Conservation (phyloP, 768 basidiomycete genomes). For the Leccinum subgranulosum region DNA sequence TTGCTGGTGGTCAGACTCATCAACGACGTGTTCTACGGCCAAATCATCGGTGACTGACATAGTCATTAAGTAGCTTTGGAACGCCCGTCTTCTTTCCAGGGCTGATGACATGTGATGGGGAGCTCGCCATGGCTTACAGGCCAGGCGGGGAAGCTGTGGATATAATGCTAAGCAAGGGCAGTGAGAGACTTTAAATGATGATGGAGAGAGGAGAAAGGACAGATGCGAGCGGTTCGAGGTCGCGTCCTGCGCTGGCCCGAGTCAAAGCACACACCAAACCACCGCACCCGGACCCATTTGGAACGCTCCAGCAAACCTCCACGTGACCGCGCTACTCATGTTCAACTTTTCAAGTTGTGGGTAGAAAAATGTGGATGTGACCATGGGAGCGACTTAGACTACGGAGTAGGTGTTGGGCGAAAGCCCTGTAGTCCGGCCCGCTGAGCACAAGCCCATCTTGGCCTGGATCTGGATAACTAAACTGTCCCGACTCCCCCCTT, state of each 20-base stretch:
- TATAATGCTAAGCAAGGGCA: background rate
- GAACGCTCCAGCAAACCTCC: slow-evolving; percentile 20
- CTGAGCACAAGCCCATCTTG: too few species aligned
- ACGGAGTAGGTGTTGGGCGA: too few species aligned
- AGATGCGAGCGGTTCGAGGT: slow-evolving; percentile 19
- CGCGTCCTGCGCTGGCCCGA: slow-evolving; percentile 37
- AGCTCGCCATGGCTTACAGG: slow-evolving; percentile 21
- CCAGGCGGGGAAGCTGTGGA: background rate
- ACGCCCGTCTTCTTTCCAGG: slow-evolving; percentile 31
- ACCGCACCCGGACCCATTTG: slow-evolving; percentile 29
- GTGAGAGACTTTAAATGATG: slow-evolving; percentile 5
- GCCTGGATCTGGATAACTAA: too few species aligned
- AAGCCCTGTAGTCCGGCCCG: too few species aligned
- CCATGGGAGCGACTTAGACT: too few species aligned
- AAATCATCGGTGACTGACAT: slow-evolving; percentile 38
- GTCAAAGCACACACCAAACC: slow-evolving; percentile 19
- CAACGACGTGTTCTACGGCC: slow-evolving; percentile 1
- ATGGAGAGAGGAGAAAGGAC: slow-evolving; percentile 10
- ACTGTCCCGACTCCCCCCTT: too few species aligned
- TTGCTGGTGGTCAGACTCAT: slow-evolving; percentile 55
- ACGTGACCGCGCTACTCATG: slow-evolving; percentile 21
- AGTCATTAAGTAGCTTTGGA: slow-evolving; percentile 63
- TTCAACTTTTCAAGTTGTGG: too few species aligned
- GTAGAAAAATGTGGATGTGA: too few species aligned
- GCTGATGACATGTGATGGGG: slow-evolving; percentile 17